A percentile compares a stretch with the other conserved stretches of the same genome.
Evolutionary conservation across 202 grass and related monocot species (phyloP).

Genomic region (Miscanthus sacchariflorus): DNA sequence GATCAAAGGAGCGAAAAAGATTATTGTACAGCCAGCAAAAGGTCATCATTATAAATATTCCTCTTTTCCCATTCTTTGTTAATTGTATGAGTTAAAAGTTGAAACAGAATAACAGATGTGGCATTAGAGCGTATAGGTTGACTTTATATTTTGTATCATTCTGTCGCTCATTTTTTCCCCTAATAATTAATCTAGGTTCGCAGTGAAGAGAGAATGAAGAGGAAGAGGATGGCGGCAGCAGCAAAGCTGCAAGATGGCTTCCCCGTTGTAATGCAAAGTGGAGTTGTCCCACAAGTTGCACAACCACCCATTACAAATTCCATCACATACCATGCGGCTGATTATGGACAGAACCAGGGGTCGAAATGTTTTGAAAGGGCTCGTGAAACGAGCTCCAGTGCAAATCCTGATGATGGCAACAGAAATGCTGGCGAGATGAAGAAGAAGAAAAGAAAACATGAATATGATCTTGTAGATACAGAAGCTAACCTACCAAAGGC

Average conservation of each 20-base stretch:
- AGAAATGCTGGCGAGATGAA: constrained; percentile 51
- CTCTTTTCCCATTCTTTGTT: constrained; percentile 4
- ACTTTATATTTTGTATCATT: not conserved
- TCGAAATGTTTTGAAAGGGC: constrained; percentile 55
- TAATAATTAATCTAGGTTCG: constrained; percentile 63
- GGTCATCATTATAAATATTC: constrained; percentile 53
- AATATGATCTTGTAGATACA: constrained; percentile 55
- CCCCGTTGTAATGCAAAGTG: constrained; percentile 57
- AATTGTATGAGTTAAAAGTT: constrained; percentile 32
- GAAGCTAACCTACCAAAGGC: constrained; percentile 61
- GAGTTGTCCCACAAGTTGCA: constrained; percentile 42
- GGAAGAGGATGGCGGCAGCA: constrained; percentile 70
- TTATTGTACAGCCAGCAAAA: constrained; percentile 75
- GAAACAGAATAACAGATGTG: constrained; percentile 28
- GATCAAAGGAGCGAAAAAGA: constrained; percentile 86
- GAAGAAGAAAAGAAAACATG: constrained; percentile 77
- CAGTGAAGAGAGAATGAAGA: constrained; percentile 83
- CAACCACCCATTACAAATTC: constrained; percentile 52
- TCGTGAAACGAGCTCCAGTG: constrained; percentile 32
- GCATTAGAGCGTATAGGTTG: constrained; percentile 10
- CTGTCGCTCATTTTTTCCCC: constrained; percentile 29
- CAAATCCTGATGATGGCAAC: constrained; percentile 48
- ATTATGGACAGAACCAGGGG: constrained; percentile 64
- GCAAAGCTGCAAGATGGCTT: constrained; percentile 54
- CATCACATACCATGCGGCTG: constrained; percentile 46